These are phyloP conservation scores for Ulota crispa DNA, from an alignment of 225 moss, liverwort and hornwort species.

Conservation along the genomic window DNA sequence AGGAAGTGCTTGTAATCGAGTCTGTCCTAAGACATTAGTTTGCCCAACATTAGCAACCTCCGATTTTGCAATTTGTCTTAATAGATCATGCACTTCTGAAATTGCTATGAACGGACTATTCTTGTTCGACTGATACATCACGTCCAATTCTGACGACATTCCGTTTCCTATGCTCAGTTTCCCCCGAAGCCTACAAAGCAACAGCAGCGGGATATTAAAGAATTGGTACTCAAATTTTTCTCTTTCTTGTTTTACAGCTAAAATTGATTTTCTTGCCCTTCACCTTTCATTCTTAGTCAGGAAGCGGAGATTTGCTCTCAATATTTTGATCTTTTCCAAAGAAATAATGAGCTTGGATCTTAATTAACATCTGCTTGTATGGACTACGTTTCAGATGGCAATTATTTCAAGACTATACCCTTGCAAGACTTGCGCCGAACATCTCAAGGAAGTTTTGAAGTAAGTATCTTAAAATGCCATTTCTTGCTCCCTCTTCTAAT, in stretches of 20 bases:
- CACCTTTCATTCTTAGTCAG: not conserved
- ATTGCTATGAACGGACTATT: not conserved
- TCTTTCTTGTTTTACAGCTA: not conserved
- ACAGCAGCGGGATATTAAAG: slow-evolving; percentile 84
- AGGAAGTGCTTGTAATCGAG: not conserved
- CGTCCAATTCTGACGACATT: not conserved
- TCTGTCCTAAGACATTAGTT: not conserved
- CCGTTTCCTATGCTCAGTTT: slow-evolving; percentile 52
- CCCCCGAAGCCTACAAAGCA: slow-evolving; percentile 84
- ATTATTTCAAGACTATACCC: slow-evolving; percentile 92
- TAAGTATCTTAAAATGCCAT: slow-evolving; percentile 9
- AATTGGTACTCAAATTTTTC: slow-evolving; percentile 42
- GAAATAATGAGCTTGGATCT: not conserved
- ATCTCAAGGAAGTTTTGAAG: slow-evolving; percentile 86
- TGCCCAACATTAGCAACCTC: not conserved
- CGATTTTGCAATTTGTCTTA: not conserved
- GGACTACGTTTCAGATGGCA: slow-evolving; percentile 63
- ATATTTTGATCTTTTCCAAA: not conserved
- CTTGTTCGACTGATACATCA: not conserved
- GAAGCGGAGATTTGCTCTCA: not conserved
- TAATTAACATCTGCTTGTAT: not conserved
- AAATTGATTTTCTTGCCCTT: not conserved
- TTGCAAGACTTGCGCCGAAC: slow-evolving; percentile 89
- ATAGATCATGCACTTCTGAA: not conserved
- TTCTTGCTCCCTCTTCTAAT: not conserved